phyloP scores from a whole-genome alignment of 2,329 filamentous ascomycete genomes.

The Fusarium abutilonis region DNA sequence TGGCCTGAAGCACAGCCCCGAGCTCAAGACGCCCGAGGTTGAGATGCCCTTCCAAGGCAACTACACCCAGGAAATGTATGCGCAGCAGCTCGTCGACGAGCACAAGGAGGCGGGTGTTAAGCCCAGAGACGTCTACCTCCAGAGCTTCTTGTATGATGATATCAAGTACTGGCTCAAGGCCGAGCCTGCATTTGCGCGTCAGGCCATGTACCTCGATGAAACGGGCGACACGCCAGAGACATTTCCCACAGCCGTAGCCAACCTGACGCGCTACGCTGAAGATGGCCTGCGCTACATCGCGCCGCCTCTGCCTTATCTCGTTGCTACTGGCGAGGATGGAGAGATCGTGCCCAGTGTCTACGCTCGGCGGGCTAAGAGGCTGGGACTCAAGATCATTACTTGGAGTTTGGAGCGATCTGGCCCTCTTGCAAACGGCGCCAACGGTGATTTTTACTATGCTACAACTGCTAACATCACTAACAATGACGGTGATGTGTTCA shows the following conservation, averaged over 20 bases:
- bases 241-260: constrained; percentile 64
- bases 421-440: constrained; percentile 62
- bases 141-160: constrained; percentile 73
- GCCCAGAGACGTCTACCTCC: constrained; percentile 65
- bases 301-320: constrained; percentile 70
- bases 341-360: constrained; percentile 72
- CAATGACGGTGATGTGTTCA: constrained; percentile 73
- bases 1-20: constrained; percentile 71
- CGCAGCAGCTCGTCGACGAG: constrained; percentile 71
- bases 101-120: constrained; percentile 64
- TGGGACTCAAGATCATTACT: constrained; percentile 71
- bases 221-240: constrained; percentile 63
- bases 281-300: constrained; percentile 70
- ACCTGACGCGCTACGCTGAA: constrained; percentile 64
- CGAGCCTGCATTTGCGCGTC: constrained; percentile 67
- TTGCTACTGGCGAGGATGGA: constrained; percentile 58
- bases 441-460: constrained; percentile 65
- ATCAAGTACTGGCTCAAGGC: constrained; percentile 73
- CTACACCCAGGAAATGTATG: constrained; percentile 73
- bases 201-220: constrained; percentile 73
- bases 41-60: constrained; percentile 72
- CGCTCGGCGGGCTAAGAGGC: constrained; percentile 66
- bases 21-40: constrained; percentile 74
- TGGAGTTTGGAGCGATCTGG: constrained; percentile 76
- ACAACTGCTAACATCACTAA: constrained; percentile 64